phyloP scores from a whole-genome alignment of 2,329 filamentous ascomycete genomes.

The Alternaria sp. region DNA sequence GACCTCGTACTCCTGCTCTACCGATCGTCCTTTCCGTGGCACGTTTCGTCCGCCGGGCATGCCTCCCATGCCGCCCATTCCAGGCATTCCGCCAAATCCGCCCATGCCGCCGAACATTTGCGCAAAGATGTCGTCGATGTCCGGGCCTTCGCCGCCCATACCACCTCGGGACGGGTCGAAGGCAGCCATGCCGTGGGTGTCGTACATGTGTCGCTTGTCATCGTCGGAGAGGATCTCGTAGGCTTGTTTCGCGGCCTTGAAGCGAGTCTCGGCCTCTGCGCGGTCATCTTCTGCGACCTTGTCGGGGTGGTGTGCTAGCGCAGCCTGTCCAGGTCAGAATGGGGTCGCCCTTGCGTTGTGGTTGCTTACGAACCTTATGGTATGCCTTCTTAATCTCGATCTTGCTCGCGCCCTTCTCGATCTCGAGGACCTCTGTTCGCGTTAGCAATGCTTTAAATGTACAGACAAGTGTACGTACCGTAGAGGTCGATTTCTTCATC shows the following conservation, averaged over 20 bases:
- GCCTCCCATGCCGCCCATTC: constrained; percentile 64
- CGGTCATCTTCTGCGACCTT: constrained; percentile 89
- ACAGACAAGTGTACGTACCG: constrained; percentile 41
- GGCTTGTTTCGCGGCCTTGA: constrained; percentile 91
- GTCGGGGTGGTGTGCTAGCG: constrained; percentile 89
- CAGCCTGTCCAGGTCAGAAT: constrained; percentile 63
- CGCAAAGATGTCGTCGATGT: constrained; percentile 89
- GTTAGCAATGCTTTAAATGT: constrained; percentile 30
- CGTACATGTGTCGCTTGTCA: constrained; percentile 89
- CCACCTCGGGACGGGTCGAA: constrained; percentile 78
- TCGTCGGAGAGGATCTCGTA: constrained; percentile 99
- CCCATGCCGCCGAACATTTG: constrained; percentile 79
- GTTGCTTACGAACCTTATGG: constrained; percentile 72
- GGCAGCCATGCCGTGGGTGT: constrained; percentile 92
- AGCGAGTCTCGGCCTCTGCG: constrained; percentile 83
- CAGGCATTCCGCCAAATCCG: constrained; percentile 56
- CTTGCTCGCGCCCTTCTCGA: constrained; percentile 73
- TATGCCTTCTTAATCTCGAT: constrained; percentile 95
- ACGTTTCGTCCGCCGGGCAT: constrained; percentile 56
- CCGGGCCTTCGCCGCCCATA: constrained; percentile 66
- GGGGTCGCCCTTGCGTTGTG: not conserved
- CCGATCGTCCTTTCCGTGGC: constrained; percentile 76
- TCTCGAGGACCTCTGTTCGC: constrained; percentile 74
- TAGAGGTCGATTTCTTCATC: constrained; percentile 66
- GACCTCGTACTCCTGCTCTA: constrained; percentile 90